phyloP scores from a whole-genome alignment of 2,329 filamentous ascomycete genomes.

The Pseudogymnoascus sp. region DNA sequence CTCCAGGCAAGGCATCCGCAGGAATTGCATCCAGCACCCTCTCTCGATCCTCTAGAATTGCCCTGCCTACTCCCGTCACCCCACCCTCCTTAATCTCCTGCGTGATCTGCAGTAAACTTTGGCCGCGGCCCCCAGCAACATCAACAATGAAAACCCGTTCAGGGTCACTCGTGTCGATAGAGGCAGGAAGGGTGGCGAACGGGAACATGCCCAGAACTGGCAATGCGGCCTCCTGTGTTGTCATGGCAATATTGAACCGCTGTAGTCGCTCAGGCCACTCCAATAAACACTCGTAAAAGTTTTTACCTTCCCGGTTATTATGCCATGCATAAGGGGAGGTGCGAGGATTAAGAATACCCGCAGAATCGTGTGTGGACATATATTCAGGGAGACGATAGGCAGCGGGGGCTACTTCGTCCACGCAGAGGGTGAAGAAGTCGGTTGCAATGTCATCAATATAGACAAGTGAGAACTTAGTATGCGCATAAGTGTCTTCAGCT shows the following conservation, averaged over 20 bases:
- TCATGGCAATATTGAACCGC: constrained; percentile 22
- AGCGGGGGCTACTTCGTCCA: constrained; percentile 22
- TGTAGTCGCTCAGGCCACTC: constrained; percentile 21
- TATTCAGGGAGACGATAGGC: constrained; percentile 22
- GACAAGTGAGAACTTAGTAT: constrained; percentile 25
- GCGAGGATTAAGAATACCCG: constrained; percentile 15
- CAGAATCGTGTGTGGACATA: constrained; percentile 18
- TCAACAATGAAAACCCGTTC: constrained; percentile 4
- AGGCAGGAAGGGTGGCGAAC: background rate
- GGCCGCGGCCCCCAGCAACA: background rate
- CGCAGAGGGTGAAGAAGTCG: constrained; percentile 24
- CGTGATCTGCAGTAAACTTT: background rate
- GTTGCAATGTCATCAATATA: constrained; percentile 24
- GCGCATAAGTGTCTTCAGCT: constrained; percentile 24
- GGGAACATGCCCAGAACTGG: constrained; percentile 1
- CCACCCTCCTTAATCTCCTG: background rate
- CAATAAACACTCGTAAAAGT: constrained; percentile 24
- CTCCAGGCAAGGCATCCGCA: background rate
- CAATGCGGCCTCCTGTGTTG: constrained; percentile 7
- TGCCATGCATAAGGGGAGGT: constrained; percentile 21
- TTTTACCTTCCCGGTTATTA: constrained; percentile 20
- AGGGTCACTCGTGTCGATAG: constrained; percentile 13
- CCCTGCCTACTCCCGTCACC: background rate
- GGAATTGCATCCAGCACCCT: constrained; percentile 1
- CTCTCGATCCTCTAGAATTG: background rate